These are phyloP conservation scores for Candida sonorensis DNA, from an alignment of 805 yeast genomes.

Conservation along the genomic window DNA sequence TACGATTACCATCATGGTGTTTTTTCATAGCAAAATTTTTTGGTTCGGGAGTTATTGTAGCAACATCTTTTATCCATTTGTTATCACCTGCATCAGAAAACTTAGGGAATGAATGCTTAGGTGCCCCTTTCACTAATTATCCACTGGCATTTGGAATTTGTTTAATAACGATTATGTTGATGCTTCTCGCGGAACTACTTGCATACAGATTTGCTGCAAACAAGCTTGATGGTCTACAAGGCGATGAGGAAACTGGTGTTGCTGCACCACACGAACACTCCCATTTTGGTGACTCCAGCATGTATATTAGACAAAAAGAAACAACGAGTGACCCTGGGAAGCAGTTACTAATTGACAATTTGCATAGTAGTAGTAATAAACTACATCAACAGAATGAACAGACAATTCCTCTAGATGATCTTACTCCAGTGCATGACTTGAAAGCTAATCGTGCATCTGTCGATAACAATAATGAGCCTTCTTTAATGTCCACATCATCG, in stretches of 20 bases:
- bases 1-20: conserved; percentile 53
- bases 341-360: no score
- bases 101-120: conserved; percentile 51
- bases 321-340: no score
- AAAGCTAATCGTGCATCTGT: no score
- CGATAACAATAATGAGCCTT: no score
- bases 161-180: conserved; percentile 41
- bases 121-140: conserved; percentile 46
- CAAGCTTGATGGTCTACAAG: conserved; percentile 12
- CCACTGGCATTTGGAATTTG: conserved; percentile 52
- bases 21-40: conserved; percentile 67
- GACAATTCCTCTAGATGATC: no score
- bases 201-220: conserved; percentile 41
- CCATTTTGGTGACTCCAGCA: conserved; percentile 43
- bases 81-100: conserved; percentile 62
- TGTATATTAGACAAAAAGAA: conserved; percentile 10
- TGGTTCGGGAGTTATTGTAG: conserved; percentile 80
- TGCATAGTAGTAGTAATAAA: no score
- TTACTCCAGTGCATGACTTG: no score
- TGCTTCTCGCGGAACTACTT: conserved; percentile 45
- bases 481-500: no score
- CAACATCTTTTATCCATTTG: conserved; percentile 75
- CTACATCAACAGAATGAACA: no score
- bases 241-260: conserved; percentile 8
- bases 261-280: conserved; percentile 38